Base-by-base conservation (phyloP, 2,329 filamentous ascomycete genomes). In the Cordyceps tenuipes region DNA sequence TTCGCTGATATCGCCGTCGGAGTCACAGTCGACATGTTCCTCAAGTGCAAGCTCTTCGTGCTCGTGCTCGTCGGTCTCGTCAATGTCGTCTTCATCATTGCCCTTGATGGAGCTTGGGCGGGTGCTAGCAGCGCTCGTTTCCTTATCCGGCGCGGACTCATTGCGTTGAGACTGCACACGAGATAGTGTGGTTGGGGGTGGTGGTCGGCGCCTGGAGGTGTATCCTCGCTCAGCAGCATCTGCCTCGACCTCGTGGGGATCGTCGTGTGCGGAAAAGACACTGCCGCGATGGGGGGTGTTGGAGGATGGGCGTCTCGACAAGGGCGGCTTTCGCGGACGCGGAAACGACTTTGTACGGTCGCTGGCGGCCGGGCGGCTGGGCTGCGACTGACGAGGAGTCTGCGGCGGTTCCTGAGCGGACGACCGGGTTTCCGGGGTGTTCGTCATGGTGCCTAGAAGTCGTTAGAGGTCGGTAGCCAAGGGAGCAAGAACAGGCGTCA, bases 251-350 rank as follows among this genome's bases (percentile, higher is more conserved):
- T 97, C 93, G 64, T 85, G 81, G 26, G 86, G 79, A 68, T 91
- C 91, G 71, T 97, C 93, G 70, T 97, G 92, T 52, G 90, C 90
- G 0, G 92, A 97, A 75, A 96, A 97, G 62, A 93, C 81, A 63
- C 89, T 89, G 34, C 92, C 90, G 58, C 90, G 87, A 70, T 93
- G 85, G 3, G 91, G 91, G 46, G 85, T 85, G 60, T 83, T 89
- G 26, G 90, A 91, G 1, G 90, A 93, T 61, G 86, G 80, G 63
- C 91, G 86, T 66, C 90, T 87, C 61, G 82, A 72, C 72, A 93
- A 83, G 12, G 82, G 75, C 19, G 91, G 91, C 71, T 93, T 95
- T 70, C 84, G 86, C 15, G 85, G 79, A 64, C 81, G 79, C 26
- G 73, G 66, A 34, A 70, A 71, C 50, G 75, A 73, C 66, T 79